Evolutionary conservation across 306 rosid genomes (phyloP), one percentile per base, ranked within the genome.

Genomic region (Canavalia gladiata): DNA sequence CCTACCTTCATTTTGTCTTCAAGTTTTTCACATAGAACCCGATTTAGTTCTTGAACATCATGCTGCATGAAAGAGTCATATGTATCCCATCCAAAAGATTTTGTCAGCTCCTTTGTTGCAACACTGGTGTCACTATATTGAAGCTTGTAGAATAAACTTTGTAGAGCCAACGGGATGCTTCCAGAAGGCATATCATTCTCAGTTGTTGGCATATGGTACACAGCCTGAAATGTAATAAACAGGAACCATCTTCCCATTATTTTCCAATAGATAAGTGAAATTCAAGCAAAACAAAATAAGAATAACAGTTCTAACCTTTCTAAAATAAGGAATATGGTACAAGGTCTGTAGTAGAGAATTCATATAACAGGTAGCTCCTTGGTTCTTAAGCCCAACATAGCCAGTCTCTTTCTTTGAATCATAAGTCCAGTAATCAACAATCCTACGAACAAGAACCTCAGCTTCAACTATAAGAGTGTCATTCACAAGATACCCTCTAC

Each of bases 81-180:
- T 4, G 97, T 92, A 84, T 92, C 97, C 97, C 97, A 92, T 76
- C 97, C 97, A 90, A 92, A 92, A 58, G 97, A 92, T 75, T 92
- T 90, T 9, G 97, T 92, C 82, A 92, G 74, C 83, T 92, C 97
- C 90, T 92, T 92, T 59, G 97, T 92, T 63, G 94, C 94, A 68
- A 92, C 94, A 72, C 97, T 92, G 43, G 85, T 84, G 77, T 90
- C 97, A 76, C 93, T 92, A 62, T 90, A 92, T 69, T 92, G 97
- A 59, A 92, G 97, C 85, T 92, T 92, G 84, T 92, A 92, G 85
- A 92, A 92, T 79, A 90, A 68, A 84, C 97, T 92, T 74, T 92
- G 97, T 46, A 92, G 77, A 71, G 97, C 97, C 88, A 92, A 86
- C 34, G 97, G 97, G 54, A 92, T 92, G 90, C 97, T 92, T 74